These are phyloP conservation scores for Diaporthe eres DNA, from an alignment of 2,329 filamentous ascomycete species.

Conservation along the genomic window DNA sequence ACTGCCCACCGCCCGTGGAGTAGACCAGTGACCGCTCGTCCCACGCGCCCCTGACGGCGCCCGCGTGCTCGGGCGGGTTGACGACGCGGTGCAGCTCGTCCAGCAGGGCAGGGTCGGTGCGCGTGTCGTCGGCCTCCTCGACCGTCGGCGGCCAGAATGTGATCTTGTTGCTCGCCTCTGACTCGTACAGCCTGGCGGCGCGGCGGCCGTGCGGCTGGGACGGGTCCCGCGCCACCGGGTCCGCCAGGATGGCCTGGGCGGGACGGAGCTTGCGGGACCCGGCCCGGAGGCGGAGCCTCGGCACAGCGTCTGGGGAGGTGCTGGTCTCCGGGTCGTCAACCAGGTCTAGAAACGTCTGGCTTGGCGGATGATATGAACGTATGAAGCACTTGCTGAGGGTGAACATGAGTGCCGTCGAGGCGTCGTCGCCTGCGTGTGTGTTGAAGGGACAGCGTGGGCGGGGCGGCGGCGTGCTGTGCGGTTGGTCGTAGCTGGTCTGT, in stretches of 20 bases:
- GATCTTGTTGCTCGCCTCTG: slow-evolving; percentile 41
- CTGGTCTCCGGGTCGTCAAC: slow-evolving; percentile 61
- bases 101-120: slow-evolving; percentile 47
- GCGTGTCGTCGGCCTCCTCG: slow-evolving; percentile 42
- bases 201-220: slow-evolving; percentile 38
- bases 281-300: slow-evolving; percentile 63
- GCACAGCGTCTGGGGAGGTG: slow-evolving; percentile 19
- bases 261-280: slow-evolving; percentile 58
- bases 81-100: slow-evolving; percentile 54
- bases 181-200: slow-evolving; percentile 46
- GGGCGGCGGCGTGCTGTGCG: slow-evolving; percentile 26
- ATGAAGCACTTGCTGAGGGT: slow-evolving; percentile 68
- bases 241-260: slow-evolving; percentile 41
- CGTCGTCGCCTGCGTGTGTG: slow-evolving; percentile 65
- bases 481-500: slow-evolving; percentile 54
- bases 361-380: slow-evolving; percentile 67
- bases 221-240: slow-evolving; percentile 12
- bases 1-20: slow-evolving; percentile 49
- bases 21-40: slow-evolving; percentile 66
- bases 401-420: slow-evolving; percentile 57
- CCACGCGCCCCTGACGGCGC: slow-evolving; percentile 57
- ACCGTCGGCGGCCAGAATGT: slow-evolving; percentile 57
- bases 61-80: slow-evolving; percentile 55
- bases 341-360: slow-evolving; percentile 71
- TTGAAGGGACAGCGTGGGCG: slow-evolving; percentile 55